A percentile compares a stretch with the other conserved stretches of the same genome.
phyloP scores from a whole-genome alignment of 2,329 filamentous ascomycete species.

The Alternaria gaisen region DNA sequence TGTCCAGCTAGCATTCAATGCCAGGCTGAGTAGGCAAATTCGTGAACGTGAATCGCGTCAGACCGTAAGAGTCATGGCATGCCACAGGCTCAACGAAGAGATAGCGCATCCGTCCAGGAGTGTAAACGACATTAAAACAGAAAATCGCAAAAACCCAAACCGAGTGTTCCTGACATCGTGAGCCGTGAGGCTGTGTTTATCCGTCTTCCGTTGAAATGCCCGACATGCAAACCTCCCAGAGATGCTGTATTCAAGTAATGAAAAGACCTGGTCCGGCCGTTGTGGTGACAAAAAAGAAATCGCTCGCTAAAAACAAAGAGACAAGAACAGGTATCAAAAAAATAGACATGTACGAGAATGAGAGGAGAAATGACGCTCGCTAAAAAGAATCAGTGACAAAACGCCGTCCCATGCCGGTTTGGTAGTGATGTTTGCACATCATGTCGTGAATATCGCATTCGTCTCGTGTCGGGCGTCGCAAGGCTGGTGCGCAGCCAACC shows the following conservation, averaged over 20 bases:
- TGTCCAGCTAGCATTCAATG: slow-evolving; percentile 52
- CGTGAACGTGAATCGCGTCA: slow-evolving; percentile 42
- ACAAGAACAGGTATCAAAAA: slow-evolving; percentile 54
- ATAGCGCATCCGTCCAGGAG: slow-evolving; percentile 40
- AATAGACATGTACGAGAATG: slow-evolving; percentile 50
- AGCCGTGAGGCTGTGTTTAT: slow-evolving; percentile 56
- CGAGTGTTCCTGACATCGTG: slow-evolving; percentile 52
- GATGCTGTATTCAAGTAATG: slow-evolving; percentile 51
- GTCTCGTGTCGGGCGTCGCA: slow-evolving; percentile 54
- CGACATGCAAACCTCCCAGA: slow-evolving; percentile 56
- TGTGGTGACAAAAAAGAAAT: slow-evolving; percentile 40
- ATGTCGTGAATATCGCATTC: slow-evolving; percentile 56
- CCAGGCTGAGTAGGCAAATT: slow-evolving; percentile 44
- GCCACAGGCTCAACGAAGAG: slow-evolving; percentile 51
- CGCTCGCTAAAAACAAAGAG: slow-evolving; percentile 54
- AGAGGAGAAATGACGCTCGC: slow-evolving; percentile 49
- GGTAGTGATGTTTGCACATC: slow-evolving; percentile 55
- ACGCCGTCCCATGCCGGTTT: slow-evolving; percentile 64
- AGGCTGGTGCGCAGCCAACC: slow-evolving; percentile 53
- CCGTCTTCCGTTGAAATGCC: slow-evolving; percentile 54
- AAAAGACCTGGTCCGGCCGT: slow-evolving; percentile 51
- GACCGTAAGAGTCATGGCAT: slow-evolving; percentile 46
- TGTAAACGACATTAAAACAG: slow-evolving; percentile 53
- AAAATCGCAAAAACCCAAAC: slow-evolving; percentile 48
- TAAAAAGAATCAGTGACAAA: slow-evolving; percentile 56